Evolutionary conservation across 2,329 filamentous ascomycete genomes (phyloP).

Genomic region (Anthostomella pinea): DNA sequence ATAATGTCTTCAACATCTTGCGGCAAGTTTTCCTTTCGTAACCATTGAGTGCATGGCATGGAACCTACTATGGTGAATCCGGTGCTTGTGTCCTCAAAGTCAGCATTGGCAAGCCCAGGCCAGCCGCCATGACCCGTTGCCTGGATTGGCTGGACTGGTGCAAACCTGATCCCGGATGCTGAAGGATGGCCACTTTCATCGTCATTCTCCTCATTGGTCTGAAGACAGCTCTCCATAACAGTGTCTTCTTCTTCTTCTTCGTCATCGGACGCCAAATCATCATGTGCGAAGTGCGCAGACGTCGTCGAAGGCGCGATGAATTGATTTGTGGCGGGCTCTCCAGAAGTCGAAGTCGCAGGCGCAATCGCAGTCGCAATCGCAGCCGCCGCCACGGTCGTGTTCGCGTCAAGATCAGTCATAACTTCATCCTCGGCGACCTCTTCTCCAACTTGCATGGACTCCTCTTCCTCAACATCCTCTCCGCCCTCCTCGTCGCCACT

Average conservation of each 20-base stretch:
- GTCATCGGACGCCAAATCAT: conserved; percentile 15
- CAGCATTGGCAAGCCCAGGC: conserved; percentile 10
- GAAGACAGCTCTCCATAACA: conserved; percentile 3
- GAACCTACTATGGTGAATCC: conserved; percentile 10
- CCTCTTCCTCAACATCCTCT: no score
- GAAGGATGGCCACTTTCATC: conserved; percentile 3
- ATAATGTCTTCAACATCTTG: conserved; percentile 22
- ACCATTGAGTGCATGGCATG: conserved; percentile 15
- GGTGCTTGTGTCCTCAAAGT: conserved; percentile 12
- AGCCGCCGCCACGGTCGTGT: not conserved
- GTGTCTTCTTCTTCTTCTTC: conserved; percentile 14
- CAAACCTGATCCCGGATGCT: conserved; percentile 1
- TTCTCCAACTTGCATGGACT: no score
- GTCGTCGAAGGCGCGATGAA: no score
- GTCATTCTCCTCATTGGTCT: conserved; percentile 7
- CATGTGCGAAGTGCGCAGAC: conserved; percentile 12
- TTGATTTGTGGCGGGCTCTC: no score
- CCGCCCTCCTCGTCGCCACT: no score
- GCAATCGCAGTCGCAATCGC: not conserved
- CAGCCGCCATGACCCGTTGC: conserved; percentile 10
- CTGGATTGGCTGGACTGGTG: conserved; percentile 5
- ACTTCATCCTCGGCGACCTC: no score
- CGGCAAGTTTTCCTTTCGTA: conserved; percentile 23
- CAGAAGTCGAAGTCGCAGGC: conserved; percentile 2
- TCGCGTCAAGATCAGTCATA: no score